Percentiles rank a stretch among this genome's conserved stretches.
Evolutionary conservation across 202 grass and related monocot species (phyloP).

Genomic region (Carex arenaria): DNA sequence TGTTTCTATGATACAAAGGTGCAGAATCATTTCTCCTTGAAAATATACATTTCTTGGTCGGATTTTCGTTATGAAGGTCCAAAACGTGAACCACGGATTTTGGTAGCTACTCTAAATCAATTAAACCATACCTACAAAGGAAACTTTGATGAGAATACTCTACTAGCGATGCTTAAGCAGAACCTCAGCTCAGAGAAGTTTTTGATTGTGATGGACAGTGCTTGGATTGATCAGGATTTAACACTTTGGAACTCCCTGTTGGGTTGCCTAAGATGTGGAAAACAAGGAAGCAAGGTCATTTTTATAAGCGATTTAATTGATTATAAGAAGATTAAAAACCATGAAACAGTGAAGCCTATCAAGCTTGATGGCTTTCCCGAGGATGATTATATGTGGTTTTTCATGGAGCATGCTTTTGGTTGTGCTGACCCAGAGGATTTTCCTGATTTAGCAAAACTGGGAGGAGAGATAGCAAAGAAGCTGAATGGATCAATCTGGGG

Average conservation of each 20-base stretch:
- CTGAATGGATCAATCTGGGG: not conserved
- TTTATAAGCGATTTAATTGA: not conserved
- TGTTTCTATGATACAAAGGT: not conserved
- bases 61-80: too few species aligned
- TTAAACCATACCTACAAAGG: not conserved
- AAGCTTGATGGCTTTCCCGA: not conserved
- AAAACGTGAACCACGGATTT: too few species aligned
- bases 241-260: not conserved
- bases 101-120: not conserved
- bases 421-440: not conserved
- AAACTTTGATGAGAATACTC: not conserved
- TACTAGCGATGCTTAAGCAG: not conserved
- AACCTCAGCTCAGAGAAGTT: not conserved
- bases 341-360: not conserved
- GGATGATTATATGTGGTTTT: not conserved
- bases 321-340: not conserved
- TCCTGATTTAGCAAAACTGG: not conserved
- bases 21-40: not conserved
- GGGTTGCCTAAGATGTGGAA: not conserved
- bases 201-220: not conserved
- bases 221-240: not conserved
- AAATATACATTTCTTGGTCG: not conserved
- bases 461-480: not conserved
- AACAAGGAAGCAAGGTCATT: not conserved
- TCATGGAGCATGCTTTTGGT: not conserved